Conservation (phyloP, 495 filamentous ascomycete species). For the Talaromyces nanjingensis region DNA sequence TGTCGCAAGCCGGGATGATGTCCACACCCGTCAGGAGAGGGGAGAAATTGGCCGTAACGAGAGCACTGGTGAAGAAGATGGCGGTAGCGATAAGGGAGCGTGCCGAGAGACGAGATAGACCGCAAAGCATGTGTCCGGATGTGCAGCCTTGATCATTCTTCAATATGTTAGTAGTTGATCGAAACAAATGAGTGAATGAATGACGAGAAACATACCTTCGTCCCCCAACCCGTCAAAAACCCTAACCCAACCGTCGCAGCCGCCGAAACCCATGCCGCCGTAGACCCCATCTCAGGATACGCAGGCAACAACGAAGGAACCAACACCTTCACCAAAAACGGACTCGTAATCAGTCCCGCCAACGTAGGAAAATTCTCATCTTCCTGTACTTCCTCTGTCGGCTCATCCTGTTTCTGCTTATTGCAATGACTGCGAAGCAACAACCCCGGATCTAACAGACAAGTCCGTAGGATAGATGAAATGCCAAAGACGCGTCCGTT, state of each 20-base stretch:
- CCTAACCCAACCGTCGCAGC: slow-evolving; percentile 36
- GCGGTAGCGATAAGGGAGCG: slow-evolving; percentile 47
- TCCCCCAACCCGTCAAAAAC: slow-evolving; percentile 47
- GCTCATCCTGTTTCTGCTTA: background rate
- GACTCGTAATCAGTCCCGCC: slow-evolving; percentile 38
- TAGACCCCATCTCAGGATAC: slow-evolving; percentile 21
- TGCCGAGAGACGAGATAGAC: slow-evolving; percentile 42
- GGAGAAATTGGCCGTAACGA: slow-evolving; percentile 41
- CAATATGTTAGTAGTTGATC: slow-evolving; percentile 1
- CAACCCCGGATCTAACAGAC: slow-evolving; percentile 27
- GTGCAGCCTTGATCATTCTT: slow-evolving; percentile 50
- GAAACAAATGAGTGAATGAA: no score
- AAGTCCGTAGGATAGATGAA: slow-evolving; percentile 40
- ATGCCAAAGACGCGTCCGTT: slow-evolving; percentile 51
- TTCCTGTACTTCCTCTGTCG: background rate
- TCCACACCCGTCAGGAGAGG: slow-evolving; percentile 12
- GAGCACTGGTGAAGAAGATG: slow-evolving; percentile 47
- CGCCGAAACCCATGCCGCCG: slow-evolving; percentile 21
- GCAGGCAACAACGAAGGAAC: slow-evolving; percentile 38
- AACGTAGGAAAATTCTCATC: slow-evolving; percentile 41
- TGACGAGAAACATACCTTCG: slow-evolving; percentile 32
- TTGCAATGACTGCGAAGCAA: background rate
- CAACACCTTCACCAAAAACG: slow-evolving; percentile 31
- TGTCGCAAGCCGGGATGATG: slow-evolving; percentile 30
- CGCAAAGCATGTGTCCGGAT: slow-evolving; percentile 57